These are phyloP conservation scores for Phylloporus arenicola DNA, from an alignment of 768 basidiomycete species.

Conservation along the genomic window DNA sequence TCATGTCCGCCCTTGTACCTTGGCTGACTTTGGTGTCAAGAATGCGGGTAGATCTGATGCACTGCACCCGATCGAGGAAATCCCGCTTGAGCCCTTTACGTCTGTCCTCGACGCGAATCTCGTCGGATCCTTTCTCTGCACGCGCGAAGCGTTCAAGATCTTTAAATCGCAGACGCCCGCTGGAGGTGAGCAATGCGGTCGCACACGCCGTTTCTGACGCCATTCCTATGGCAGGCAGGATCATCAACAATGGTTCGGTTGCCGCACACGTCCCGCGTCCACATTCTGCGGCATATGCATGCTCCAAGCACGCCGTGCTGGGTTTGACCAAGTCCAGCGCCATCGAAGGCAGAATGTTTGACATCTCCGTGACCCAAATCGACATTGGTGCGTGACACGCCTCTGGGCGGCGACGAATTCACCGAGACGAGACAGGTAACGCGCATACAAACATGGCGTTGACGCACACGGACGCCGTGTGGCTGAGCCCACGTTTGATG, in stretches of 20 bases:
- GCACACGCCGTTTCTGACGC: background rate
- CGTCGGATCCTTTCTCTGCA: constrained; percentile 52
- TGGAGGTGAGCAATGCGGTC: constrained; percentile 47
- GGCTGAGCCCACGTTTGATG: constrained; percentile 65
- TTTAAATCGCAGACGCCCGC: constrained; percentile 66
- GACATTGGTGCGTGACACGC: background rate
- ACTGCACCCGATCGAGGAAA: background rate
- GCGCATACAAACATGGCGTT: constrained; percentile 59
- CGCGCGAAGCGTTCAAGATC: constrained; percentile 61
- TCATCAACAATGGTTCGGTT: constrained; percentile 80
- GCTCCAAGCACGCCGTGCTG: background rate
- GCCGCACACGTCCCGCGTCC: constrained; percentile 55
- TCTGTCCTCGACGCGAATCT: background rate
- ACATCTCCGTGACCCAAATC: background rate
- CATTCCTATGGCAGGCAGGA: constrained; percentile 44
- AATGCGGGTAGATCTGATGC: background rate
- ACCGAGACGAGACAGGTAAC: background rate
- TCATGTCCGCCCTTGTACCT: background rate
- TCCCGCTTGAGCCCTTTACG: background rate
- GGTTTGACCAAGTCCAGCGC: background rate
- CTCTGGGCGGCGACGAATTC: no score
- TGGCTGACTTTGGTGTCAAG: background rate
- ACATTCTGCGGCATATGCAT: constrained; percentile 43
- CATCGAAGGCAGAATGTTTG: no score
- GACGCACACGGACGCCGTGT: constrained; percentile 43